Percentiles rank a stretch among this genome's conserved stretches.
Evolutionary conservation across 2,329 filamentous ascomycete species (phyloP).

Genomic region (Penicillium sclerotigenum): DNA sequence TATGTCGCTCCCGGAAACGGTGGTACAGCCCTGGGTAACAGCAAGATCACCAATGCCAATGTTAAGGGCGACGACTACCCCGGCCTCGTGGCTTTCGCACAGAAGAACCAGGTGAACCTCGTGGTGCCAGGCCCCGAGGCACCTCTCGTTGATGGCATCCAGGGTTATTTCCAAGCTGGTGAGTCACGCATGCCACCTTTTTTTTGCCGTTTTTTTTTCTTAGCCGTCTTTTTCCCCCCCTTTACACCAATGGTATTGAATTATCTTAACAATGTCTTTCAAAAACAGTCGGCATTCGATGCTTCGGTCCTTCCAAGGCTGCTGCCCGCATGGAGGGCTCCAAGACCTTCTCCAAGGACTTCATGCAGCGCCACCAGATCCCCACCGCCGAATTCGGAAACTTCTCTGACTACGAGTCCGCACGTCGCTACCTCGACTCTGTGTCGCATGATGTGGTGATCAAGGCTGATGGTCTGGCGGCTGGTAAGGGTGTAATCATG

Average conservation of each 20-base stretch:
- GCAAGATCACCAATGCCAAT: conserved; percentile 69
- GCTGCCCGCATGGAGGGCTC: conserved; percentile 91
- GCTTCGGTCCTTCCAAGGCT: conserved; percentile 80
- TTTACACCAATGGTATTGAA: neutral
- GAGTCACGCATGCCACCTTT: conserved; percentile 18
- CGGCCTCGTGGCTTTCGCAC: conserved; percentile 70
- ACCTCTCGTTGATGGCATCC: conserved; percentile 87
- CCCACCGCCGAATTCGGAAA: conserved; percentile 90
- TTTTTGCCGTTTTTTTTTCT: neutral
- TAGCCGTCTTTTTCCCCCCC: neutral
- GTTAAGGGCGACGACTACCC: conserved; percentile 75
- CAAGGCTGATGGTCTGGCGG: conserved; percentile 88
- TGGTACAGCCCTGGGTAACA: conserved; percentile 63
- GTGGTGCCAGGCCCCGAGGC: conserved; percentile 89
- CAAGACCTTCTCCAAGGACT: conserved; percentile 97
- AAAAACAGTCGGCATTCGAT: conserved; percentile 63
- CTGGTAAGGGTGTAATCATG: conserved; percentile 93
- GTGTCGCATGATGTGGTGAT: conserved; percentile 77
- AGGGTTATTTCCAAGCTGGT: conserved; percentile 71
- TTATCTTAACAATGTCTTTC: conserved; percentile 7
- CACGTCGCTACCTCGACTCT: conserved; percentile 69
- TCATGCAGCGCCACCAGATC: conserved; percentile 88
- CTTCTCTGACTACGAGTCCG: conserved; percentile 73
- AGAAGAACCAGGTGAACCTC: conserved; percentile 70
- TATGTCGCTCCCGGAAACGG: conserved; percentile 73